Base-by-base conservation (phyloP, 768 basidiomycete genomes). In the Lactarius tabidus region DNA sequence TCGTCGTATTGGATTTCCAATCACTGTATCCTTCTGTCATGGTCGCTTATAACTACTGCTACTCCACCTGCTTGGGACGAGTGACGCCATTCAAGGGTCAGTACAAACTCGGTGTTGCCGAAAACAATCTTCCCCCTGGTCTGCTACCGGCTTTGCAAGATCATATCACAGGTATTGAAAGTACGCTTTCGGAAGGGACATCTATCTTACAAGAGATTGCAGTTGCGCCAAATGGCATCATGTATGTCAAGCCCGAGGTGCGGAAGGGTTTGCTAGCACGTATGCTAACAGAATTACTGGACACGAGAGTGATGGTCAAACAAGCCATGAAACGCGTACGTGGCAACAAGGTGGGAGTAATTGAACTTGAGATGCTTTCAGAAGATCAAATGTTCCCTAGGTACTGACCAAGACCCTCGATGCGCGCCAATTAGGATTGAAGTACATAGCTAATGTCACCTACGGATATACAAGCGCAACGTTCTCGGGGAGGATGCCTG, bases 31-130 rank as follows among this genome's bases (percentile, higher is more conserved):
- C 97, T 0, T 97, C 95, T 0, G 80, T 98, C 65, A 98, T 98
- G 96, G 96, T 98, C 70, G 96, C 95, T 7, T 95, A 99, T 77
- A 98, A 98, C 74, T 94, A 94, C 74, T 94, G 92, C 72, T 95
- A 94, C 74, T 98, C 95, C 31, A 99, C 97, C 2, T 98, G 95
- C 74, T 81, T 99, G 35, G 97, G 97, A 12, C 85, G 95, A 15
- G 80, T 93, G 43, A 80, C 81, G n/a, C 81, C 87, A n/a, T 96
- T 95, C 76, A 88, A 93, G 73, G 95, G 90, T 10, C 82, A 83
- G 31, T 87, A 90, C 74, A 96, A 96, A 75, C 84, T 98, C 60
- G 97, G 97, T 2, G 90, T 95, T 53, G 78, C 84, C 48, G 84
- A 93, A 66, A 79, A 92, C 20, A 79, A 88, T 43, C 79, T 88